A percentile compares a stretch with the other conserved stretches of the same genome.
Conservation (phyloP, 139 green algal genomes). For the Volvox africanus region DNA sequence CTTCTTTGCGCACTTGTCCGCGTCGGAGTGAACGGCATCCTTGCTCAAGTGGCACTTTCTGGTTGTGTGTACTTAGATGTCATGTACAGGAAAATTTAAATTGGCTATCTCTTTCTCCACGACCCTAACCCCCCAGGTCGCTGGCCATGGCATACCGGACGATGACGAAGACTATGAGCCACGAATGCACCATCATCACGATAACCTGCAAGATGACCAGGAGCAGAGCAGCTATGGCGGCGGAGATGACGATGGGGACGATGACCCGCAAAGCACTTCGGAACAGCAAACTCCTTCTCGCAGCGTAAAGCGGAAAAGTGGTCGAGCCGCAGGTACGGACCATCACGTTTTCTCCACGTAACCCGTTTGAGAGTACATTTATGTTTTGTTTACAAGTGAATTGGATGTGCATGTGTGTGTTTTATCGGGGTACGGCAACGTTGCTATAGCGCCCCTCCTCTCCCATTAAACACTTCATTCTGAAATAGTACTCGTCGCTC, state of each 20-base stretch:
- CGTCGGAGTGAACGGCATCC: too few relatives aligned
- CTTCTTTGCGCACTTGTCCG: not conserved
- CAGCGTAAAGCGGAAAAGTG: constrained; percentile 35
- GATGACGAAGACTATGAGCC: constrained; percentile 24
- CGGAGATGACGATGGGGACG: constrained; percentile 5
- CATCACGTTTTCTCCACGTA: too few relatives aligned
- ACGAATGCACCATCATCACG: not conserved
- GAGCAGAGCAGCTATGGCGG: constrained; percentile 29
- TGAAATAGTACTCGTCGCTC: too few relatives aligned
- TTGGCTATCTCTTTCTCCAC: not conserved
- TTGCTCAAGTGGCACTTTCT: not conserved
- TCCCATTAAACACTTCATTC: too few relatives aligned
- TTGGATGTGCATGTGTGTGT: too few relatives aligned
- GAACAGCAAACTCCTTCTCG: constrained; percentile 35
- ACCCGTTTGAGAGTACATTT: too few relatives aligned
- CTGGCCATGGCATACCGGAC: constrained; percentile 14
- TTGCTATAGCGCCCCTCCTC: too few relatives aligned
- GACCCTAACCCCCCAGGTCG: not conserved
- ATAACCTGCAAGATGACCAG: not conserved
- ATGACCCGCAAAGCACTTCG: constrained; percentile 21
- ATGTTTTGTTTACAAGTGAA: too few relatives aligned
- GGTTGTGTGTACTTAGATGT: not conserved
- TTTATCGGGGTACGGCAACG: too few relatives aligned
- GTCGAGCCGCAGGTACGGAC: constrained; percentile 10
- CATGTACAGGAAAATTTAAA: not conserved